Evolutionary conservation across 441 rosid species (phyloP).

Genomic region (Lepidium campestre): DNA sequence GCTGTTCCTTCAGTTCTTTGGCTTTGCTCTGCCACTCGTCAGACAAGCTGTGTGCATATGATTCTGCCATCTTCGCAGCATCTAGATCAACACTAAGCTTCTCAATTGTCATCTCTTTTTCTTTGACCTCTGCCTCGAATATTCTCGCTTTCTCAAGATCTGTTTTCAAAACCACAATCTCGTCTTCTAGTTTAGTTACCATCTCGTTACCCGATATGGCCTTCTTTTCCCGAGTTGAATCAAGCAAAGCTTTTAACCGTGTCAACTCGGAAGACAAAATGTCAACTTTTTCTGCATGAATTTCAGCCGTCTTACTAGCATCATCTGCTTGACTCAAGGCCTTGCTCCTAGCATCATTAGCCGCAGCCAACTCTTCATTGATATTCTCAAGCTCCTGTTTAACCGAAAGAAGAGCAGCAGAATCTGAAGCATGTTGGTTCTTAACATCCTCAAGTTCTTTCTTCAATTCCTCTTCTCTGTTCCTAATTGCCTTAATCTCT

Average conservation of each 20-base stretch:
- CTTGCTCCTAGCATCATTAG: constrained; percentile 72
- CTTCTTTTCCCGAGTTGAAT: constrained; percentile 53
- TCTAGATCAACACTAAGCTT: constrained; percentile 77
- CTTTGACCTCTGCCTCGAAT: constrained; percentile 47
- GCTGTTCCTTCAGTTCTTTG: constrained; percentile 52
- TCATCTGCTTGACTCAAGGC: constrained; percentile 84
- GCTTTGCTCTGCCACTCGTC: constrained; percentile 65
- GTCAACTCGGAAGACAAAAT: constrained; percentile 62
- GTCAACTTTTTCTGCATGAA: constrained; percentile 69
- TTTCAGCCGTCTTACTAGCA: constrained; percentile 72
- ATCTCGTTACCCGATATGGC: constrained; percentile 37
- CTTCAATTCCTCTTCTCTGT: constrained; percentile 73
- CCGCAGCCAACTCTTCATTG: constrained; percentile 65
- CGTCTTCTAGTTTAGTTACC: constrained; percentile 52
- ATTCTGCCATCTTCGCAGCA: constrained; percentile 76
- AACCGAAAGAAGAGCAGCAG: constrained; percentile 59
- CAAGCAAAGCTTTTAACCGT: constrained; percentile 56
- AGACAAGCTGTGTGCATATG: constrained; percentile 57
- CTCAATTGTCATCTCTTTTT: constrained; percentile 52
- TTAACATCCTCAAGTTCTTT: constrained; percentile 64
- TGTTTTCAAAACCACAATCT: constrained; percentile 46
- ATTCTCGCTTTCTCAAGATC: constrained; percentile 53
- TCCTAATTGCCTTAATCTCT: constrained; percentile 75
- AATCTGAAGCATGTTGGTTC: constrained; percentile 76
- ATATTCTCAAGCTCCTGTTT: constrained; percentile 59